Conservation (phyloP, 2,329 filamentous ascomycete species). For the Fusarium sp. region DNA sequence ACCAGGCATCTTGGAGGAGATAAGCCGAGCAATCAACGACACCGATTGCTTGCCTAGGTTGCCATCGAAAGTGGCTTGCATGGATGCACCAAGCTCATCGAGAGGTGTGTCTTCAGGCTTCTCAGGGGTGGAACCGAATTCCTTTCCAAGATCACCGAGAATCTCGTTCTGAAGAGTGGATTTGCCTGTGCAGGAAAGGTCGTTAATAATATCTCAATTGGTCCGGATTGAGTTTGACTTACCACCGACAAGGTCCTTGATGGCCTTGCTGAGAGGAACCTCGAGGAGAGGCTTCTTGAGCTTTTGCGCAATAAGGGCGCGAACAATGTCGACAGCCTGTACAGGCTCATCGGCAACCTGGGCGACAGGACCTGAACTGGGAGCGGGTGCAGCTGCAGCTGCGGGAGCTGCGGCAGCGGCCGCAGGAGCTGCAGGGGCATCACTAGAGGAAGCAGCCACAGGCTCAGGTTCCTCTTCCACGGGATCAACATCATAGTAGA, state of each 20-base stretch:
- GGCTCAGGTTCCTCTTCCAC: constrained; percentile 86
- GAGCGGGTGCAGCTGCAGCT: constrained; percentile 63
- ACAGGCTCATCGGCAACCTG: constrained; percentile 88
- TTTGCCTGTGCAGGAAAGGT: constrained; percentile 70
- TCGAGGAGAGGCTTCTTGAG: constrained; percentile 93
- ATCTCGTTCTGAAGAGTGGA: constrained; percentile 99
- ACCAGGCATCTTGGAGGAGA: constrained; percentile 99
- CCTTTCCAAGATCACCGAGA: constrained; percentile 94
- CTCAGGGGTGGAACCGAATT: constrained; percentile 97
- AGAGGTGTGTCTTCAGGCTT: constrained; percentile 98
- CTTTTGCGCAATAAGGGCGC: constrained; percentile 92
- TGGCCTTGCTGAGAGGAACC: constrained; percentile 92
- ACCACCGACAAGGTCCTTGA: constrained; percentile 98
- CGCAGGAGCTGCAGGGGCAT: constrained; percentile 61
- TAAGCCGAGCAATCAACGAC: constrained; percentile 89
- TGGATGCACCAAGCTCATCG: constrained; percentile 91
- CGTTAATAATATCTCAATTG: constrained; percentile 14
- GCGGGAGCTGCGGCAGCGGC: constrained; percentile 63
- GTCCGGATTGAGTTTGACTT: constrained; percentile 49
- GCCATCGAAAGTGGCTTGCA: constrained; percentile 99
- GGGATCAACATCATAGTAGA: constrained; percentile 98
- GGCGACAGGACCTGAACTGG: constrained; percentile 84
- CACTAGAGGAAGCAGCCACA: constrained; percentile 56
- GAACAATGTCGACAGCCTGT: constrained; percentile 86
- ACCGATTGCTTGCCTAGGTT: constrained; percentile 97